Percentiles rank a stretch among this genome's conserved stretches.
Evolutionary conservation across 805 yeast species (phyloP).

Genomic region (Metschnikowia reukaufii): DNA sequence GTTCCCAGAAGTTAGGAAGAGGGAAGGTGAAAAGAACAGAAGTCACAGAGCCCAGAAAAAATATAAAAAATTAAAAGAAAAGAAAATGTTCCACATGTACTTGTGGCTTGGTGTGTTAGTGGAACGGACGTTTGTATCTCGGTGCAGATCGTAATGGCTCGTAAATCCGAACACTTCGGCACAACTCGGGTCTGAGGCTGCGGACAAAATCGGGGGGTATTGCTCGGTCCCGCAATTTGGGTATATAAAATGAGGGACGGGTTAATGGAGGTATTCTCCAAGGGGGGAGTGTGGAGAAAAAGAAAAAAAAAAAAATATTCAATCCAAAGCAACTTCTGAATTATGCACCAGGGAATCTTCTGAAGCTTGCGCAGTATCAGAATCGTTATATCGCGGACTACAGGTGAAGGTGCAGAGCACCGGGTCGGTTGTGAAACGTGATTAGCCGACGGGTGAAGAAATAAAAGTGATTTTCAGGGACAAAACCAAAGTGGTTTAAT

Average conservation of each 20-base stretch:
- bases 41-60: not conserved
- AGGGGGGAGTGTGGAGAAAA: not conserved
- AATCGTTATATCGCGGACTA: not conserved
- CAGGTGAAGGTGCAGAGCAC: not conserved
- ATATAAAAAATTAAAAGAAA: too few relatives aligned
- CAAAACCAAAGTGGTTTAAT: not conserved
- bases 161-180: not conserved
- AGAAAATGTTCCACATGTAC: not conserved
- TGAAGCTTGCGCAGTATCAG: not conserved
- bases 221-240: not conserved
- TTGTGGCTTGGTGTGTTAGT: conserved; percentile 1
- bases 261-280: not conserved
- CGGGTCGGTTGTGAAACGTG: not conserved
- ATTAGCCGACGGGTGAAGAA: too few relatives aligned
- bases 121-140: conserved; percentile 10
- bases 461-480: not conserved
- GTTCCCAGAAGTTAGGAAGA: not conserved
- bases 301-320: not conserved
- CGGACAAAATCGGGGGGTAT: not conserved
- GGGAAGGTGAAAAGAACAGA: not conserved
- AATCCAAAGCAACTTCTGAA: not conserved
- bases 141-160: conserved; percentile 9
- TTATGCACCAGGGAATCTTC: not conserved
- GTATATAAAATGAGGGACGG: too few relatives aligned
- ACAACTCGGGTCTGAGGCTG: not conserved